Conservation (phyloP, 495 filamentous ascomycete genomes). For the Letharia lupina region DNA sequence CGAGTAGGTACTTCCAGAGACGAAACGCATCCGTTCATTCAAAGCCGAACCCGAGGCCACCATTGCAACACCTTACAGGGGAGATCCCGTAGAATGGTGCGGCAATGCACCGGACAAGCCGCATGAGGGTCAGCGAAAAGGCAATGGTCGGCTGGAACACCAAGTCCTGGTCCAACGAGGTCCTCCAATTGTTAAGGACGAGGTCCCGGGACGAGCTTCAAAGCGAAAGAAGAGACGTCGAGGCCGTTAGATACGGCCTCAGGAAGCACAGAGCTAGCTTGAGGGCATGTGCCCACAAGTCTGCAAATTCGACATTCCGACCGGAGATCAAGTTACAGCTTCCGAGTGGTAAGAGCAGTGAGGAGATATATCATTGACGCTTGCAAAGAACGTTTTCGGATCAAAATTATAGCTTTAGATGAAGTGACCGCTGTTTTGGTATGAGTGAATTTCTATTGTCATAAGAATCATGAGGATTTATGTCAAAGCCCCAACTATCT, state of each 20-base stretch:
- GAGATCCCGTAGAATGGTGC: background rate
- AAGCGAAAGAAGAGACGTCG: conserved; percentile 4
- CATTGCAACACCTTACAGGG: background rate
- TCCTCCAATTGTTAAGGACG: background rate
- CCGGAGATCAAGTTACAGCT: background rate
- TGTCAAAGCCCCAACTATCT: background rate
- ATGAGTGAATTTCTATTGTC: background rate
- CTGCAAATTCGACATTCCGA: background rate
- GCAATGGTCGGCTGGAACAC: background rate
- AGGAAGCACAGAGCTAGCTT: background rate
- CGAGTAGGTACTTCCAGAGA: conserved; percentile 2
- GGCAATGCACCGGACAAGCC: background rate
- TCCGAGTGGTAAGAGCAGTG: background rate
- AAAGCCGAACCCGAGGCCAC: background rate
- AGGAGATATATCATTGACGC: background rate
- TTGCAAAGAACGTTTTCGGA: background rate
- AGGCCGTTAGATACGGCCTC: background rate
- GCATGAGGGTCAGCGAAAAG: background rate
- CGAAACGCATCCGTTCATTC: background rate
- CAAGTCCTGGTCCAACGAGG: background rate
- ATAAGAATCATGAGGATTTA: background rate
- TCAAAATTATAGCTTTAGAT: background rate
- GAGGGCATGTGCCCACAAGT: background rate
- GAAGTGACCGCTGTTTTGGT: background rate
- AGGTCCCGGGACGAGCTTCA: background rate